Base-by-base conservation (phyloP, 176 grass and related monocot species). In the Avena sativa region DNA sequence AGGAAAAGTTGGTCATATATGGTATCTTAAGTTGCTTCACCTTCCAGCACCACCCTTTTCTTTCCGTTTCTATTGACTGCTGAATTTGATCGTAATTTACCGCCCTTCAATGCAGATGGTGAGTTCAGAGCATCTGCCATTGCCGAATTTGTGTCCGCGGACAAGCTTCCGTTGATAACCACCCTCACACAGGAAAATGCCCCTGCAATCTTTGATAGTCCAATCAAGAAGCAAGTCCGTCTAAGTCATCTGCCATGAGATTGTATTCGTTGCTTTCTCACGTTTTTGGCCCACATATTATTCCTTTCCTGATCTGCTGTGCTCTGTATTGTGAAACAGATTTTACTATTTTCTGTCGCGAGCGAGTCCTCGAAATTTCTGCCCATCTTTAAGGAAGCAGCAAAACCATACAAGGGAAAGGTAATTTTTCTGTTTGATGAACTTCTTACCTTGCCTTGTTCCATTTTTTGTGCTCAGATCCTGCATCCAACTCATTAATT, bases 391-490 rank as follows among this genome's bases (percentile, higher is more conserved):
- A 88, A 95, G 84, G 93, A 95, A 85, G 93, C 89, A 88, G 91
- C 96, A 55, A 98, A 92, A 65, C 74, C 88, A 53, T 98, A 95
- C 79, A 98, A 98, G 84, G 96, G 96, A 76, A 91, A 94, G 91
- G 96, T 95, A 88, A 48, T 75, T 38, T 74, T 82, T 86, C 23
- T 86, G 28, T 50, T 83, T 64, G 16, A 23, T 89, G 2, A 32
- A 69, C 25, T 50, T 58, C 36, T 26, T 76, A 26, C 60, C 56
- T 79, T 74, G 15, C 43, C 55, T 63, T 86, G 38, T 70, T 79
- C 23, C 13, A 58, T 74, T 53, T 82, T 23, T 46, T 66, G 62
- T 36, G 4, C 2, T 74, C 50, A 66, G 80, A 71, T 91, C 66
- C 75, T 32, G 48, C 71, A 46, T 64, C 53, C 7, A 80, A 67